phyloP scores from a whole-genome alignment of 2,329 filamentous ascomycete species.

The Aureobasidium sp. region DNA sequence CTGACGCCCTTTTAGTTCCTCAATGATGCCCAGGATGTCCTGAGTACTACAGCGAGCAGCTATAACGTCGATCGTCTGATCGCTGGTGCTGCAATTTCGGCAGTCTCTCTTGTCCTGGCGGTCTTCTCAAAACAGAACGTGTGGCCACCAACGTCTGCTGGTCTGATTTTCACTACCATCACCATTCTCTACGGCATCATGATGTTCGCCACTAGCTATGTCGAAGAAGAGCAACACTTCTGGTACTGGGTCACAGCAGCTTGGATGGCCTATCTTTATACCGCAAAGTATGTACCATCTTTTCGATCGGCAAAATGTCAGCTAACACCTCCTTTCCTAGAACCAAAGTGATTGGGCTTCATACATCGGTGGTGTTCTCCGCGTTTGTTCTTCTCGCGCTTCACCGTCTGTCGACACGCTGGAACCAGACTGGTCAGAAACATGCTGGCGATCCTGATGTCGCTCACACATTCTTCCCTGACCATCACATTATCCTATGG shows the following conservation, averaged over 20 bases:
- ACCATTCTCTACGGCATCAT: constrained; percentile 61
- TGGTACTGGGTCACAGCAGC: constrained; percentile 86
- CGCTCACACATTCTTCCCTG: constrained; percentile 60
- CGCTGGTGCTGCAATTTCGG: constrained; percentile 37
- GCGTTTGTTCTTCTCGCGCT: constrained; percentile 44
- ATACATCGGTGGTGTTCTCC: constrained; percentile 12
- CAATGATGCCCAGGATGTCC: constrained; percentile 62
- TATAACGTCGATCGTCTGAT: constrained; percentile 66
- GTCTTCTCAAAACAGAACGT: constrained; percentile 28
- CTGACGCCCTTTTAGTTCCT: constrained; percentile 48
- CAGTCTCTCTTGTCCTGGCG: constrained; percentile 35
- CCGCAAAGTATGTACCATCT: neutral
- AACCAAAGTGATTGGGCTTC: neutral
- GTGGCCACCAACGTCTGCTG: constrained; percentile 39
- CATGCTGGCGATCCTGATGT: constrained; percentile 87
- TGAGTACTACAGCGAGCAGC: constrained; percentile 88
- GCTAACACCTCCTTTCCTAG: neutral
- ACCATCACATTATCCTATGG: constrained; percentile 67
- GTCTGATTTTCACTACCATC: constrained; percentile 31
- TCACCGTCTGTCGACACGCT: constrained; percentile 64
- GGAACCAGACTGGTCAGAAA: constrained; percentile 98
- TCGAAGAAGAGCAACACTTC: constrained; percentile 97
- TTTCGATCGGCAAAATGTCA: neutral
- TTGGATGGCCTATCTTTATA: constrained; percentile 44
- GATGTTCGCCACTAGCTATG: constrained; percentile 98